phyloP scores from a whole-genome alignment of 352 stramenopile genomes.

The Globisporangium paroecandrum region DNA sequence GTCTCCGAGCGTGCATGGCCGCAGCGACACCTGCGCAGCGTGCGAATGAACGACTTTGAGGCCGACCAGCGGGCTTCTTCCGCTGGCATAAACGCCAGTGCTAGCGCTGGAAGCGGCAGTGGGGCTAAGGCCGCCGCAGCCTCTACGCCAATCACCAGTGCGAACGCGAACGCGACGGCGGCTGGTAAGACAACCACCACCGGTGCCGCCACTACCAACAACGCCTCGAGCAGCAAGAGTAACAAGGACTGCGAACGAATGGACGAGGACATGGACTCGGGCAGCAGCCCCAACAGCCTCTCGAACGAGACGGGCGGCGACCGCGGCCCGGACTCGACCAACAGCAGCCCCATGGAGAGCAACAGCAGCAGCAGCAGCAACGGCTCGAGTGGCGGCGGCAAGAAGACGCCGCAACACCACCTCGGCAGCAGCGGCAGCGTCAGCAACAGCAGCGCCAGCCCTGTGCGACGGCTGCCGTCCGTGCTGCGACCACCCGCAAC shows the following conservation, averaged over 20 bases:
- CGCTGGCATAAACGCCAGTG: neutral
- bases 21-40: neutral
- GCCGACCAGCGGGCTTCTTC: slow-evolving; percentile 8
- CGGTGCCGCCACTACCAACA: neutral
- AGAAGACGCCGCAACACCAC: neutral
- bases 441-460: slow-evolving; percentile 22
- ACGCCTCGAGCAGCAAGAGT: too few species aligned
- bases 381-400: neutral
- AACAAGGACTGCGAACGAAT: neutral
- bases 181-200: neutral
- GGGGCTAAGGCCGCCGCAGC: neutral
- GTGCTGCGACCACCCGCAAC: slow-evolving; percentile 27
- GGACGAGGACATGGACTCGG: slow-evolving; percentile 15
- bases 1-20: neutral
- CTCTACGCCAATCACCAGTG: slow-evolving; percentile 7
- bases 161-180: slow-evolving; percentile 3
- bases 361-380: slow-evolving; percentile 5
- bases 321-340: neutral
- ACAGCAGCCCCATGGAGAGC: slow-evolving; percentile 10
- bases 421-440: slow-evolving; percentile 21
- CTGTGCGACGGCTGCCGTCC: slow-evolving; percentile 34
- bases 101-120: too few species aligned
- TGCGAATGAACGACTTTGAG: slow-evolving; percentile 28
- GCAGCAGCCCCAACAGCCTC: slow-evolving; percentile 14
- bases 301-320: slow-evolving; percentile 16